Conservation (phyloP, 345 rosid genomes). For the Kandelia obovata region DNA sequence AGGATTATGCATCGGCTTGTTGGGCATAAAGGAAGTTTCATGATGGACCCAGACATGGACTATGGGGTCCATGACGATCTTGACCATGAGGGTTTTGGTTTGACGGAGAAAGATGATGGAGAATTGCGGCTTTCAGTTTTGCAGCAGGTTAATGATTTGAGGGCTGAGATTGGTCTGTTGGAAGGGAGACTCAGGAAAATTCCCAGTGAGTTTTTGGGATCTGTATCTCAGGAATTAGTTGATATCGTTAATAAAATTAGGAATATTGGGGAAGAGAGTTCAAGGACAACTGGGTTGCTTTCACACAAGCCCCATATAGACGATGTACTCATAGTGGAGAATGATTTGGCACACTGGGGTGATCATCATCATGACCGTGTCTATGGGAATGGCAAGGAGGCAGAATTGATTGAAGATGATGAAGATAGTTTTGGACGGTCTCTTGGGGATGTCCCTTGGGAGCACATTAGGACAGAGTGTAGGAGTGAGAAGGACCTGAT, state of each 20-base stretch:
- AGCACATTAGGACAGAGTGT: conserved; percentile 63
- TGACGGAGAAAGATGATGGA: conserved; percentile 66
- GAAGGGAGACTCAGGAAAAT: conserved; percentile 72
- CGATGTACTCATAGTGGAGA: conserved; percentile 71
- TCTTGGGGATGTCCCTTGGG: conserved; percentile 93
- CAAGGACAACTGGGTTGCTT: conserved; percentile 53
- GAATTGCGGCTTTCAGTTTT: conserved; percentile 59
- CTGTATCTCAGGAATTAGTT: conserved; percentile 71
- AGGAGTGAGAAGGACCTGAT: conserved; percentile 70
- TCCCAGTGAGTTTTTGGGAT: conserved; percentile 54
- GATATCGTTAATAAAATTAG: conserved; percentile 67
- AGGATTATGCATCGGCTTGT: conserved; percentile 96
- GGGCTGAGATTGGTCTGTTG: conserved; percentile 57
- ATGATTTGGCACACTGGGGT: conserved; percentile 84
- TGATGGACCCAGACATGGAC: conserved; percentile 69
- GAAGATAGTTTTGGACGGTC: conserved; percentile 87
- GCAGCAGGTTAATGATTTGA: conserved; percentile 83
- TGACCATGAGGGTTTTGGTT: conserved; percentile 60
- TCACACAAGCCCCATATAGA: conserved; percentile 53
- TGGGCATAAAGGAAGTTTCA: conserved; percentile 74
- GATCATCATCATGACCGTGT: conserved; percentile 62
- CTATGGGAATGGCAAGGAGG: conserved; percentile 70
- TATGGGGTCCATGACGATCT: conserved; percentile 87
- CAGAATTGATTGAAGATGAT: conserved; percentile 80
- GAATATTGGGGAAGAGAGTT: conserved; percentile 65